Evolutionary conservation across 164 flowering plant genomes (phyloP).

Genomic region (Warburgia ugandensis): DNA sequence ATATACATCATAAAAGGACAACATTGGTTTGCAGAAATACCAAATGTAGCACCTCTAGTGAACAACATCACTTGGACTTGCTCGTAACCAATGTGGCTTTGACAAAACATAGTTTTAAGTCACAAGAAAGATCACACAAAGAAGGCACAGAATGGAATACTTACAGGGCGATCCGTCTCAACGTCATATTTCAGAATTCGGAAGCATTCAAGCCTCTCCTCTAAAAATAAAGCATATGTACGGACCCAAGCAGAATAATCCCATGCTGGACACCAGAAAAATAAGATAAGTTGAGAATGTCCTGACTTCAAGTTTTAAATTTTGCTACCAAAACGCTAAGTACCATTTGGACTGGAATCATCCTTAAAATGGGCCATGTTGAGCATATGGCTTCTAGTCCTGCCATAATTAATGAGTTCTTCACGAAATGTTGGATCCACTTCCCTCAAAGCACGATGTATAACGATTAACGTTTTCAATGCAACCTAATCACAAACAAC

Average conservation of each 20-base stretch:
- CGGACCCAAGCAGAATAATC: slow-evolving; percentile 99
- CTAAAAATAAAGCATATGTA: slow-evolving; percentile 82
- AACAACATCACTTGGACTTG: no score
- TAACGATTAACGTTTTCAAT: slow-evolving; percentile 80
- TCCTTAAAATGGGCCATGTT: slow-evolving; percentile 94
- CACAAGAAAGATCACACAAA: background rate
- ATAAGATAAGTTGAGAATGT: slow-evolving; percentile 6
- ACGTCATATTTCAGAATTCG: slow-evolving; percentile 81
- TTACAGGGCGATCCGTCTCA: slow-evolving; percentile 77
- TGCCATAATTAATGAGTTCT: slow-evolving; percentile 80
- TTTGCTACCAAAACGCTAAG: slow-evolving; percentile 3
- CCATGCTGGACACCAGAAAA: slow-evolving; percentile 63
- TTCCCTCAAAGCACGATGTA: slow-evolving; percentile 96
- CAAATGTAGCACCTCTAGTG: no score
- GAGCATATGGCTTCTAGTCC: slow-evolving; percentile 85
- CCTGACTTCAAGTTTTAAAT: background rate
- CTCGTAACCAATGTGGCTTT: no score
- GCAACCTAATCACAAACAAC: slow-evolving; percentile 56
- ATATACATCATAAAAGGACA: no score
- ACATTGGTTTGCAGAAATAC: no score
- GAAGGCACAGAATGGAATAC: slow-evolving; percentile 8
- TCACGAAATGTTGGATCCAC: slow-evolving; percentile 93
- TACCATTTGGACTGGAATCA: slow-evolving; percentile 94
- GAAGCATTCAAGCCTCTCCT: slow-evolving; percentile 89
- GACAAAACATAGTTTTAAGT: no score